Percentiles rank a stretch among this genome's conserved stretches.
Conservation (phyloP, 352 stramenopile species). For the Elongisporangium anandrum region DNA sequence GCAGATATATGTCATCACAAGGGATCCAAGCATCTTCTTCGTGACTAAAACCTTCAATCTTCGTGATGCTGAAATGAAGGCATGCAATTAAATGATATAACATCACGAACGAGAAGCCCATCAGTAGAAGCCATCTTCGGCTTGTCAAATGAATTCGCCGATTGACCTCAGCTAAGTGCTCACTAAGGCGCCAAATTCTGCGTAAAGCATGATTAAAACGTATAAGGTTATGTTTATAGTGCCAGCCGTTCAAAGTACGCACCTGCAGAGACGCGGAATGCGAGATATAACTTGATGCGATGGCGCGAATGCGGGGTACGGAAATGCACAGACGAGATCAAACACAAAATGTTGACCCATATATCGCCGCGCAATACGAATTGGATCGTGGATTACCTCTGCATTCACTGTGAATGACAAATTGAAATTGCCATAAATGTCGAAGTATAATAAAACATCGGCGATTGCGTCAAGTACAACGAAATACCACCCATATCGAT, state of each 20-base stretch:
- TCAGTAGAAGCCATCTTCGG: constrained; percentile 13
- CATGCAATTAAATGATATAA: constrained; percentile 28
- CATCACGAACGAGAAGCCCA: constrained; percentile 15
- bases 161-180: constrained; percentile 26
- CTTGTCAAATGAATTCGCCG: constrained; percentile 10
- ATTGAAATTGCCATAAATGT: constrained; percentile 47
- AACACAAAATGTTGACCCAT: constrained; percentile 13
- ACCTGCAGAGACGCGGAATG: neutral
- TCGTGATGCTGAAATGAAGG: constrained; percentile 27
- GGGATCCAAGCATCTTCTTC: constrained; percentile 21
- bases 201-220: neutral
- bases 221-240: too few species aligned
- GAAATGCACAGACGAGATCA: constrained; percentile 32
- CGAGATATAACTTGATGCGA: neutral
- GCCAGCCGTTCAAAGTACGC: too few species aligned
- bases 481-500: constrained; percentile 15
- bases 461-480: constrained; percentile 15
- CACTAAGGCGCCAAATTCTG: constrained; percentile 24
- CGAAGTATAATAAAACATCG: constrained; percentile 30
- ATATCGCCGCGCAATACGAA: constrained; percentile 22
- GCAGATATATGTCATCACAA: constrained; percentile 19
- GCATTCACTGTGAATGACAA: constrained; percentile 18
- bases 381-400: constrained; percentile 22
- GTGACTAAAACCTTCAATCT: constrained; percentile 18
- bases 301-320: constrained; percentile 23